phyloP scores from a whole-genome alignment of 2,329 filamentous ascomycete genomes.

The Cordyceps militaris region DNA sequence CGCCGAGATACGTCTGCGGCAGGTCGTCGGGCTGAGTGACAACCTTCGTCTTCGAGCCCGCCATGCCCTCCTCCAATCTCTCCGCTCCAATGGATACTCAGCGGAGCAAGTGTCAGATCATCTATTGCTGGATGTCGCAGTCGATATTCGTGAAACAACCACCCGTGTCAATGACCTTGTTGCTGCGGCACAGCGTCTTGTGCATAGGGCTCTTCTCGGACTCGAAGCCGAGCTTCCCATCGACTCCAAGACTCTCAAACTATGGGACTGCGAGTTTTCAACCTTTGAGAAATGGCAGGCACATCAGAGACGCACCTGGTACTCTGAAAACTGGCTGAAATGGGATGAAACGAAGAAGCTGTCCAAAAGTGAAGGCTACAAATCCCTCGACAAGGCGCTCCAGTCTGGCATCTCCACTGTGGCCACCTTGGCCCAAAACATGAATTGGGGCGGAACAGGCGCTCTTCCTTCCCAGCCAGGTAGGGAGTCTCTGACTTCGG shows the following conservation, averaged over 20 bases:
- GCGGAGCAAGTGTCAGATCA: neutral
- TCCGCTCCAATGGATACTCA: neutral
- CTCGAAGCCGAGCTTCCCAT: neutral
- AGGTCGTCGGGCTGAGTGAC: slow-evolving; percentile 5
- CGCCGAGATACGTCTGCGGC: neutral
- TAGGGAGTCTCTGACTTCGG: neutral
- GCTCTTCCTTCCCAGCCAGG: neutral
- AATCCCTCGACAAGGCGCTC: neutral
- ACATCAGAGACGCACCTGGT: neutral
- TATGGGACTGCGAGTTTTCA: slow-evolving; percentile 1
- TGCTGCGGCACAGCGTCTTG: neutral
- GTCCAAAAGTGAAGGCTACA: neutral
- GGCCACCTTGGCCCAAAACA: neutral
- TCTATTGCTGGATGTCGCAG: slow-evolving; percentile 5
- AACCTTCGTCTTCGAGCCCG: slow-evolving; percentile 4
- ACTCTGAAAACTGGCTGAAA: slow-evolving; percentile 8
- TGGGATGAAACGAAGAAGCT: slow-evolving; percentile 3
- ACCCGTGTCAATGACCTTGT: slow-evolving; percentile 4
- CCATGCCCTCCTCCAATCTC: neutral
- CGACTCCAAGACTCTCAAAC: neutral
- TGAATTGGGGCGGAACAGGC: neutral
- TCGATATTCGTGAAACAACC: neutral
- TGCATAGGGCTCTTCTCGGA: slow-evolving; percentile 3
- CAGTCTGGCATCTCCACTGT: neutral
- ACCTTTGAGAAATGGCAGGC: slow-evolving; percentile 10